phyloP scores from a whole-genome alignment of 768 basidiomycete genomes.

The Hypholoma fasciculare region DNA sequence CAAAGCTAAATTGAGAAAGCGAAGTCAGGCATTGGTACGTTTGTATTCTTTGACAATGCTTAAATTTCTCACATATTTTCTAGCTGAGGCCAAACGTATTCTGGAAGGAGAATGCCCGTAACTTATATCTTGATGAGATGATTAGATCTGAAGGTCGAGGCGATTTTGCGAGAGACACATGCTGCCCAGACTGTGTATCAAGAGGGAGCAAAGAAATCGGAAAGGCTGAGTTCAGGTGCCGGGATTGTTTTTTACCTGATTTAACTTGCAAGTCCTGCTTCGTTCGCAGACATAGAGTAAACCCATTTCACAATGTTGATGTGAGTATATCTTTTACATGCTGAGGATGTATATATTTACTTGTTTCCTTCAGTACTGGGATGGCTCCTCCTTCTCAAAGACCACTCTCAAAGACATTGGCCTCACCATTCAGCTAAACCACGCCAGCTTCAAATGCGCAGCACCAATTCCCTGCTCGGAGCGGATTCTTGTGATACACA shows the following conservation, averaged over 20 bases:
- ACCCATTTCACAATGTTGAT: constrained; percentile 8
- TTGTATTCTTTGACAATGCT: no score
- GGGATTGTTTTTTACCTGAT: constrained; percentile 8
- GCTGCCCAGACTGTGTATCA: constrained; percentile 10
- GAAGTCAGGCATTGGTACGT: neutral
- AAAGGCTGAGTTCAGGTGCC: constrained; percentile 2
- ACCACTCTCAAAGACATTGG: constrained; percentile 4
- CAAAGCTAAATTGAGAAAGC: neutral
- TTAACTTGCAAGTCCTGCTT: constrained; percentile 2
- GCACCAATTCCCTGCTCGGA: constrained; percentile 2
- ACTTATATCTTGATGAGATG: constrained; percentile 9
- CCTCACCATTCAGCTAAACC: constrained; percentile 5
- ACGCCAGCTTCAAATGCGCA: neutral
- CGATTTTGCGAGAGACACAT: neutral
- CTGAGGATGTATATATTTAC: no score
- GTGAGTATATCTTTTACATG: neutral
- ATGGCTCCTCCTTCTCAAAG: neutral
- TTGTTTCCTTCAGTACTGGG: neutral
- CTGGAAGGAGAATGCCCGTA: constrained; percentile 6
- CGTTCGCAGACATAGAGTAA: constrained; percentile 2
- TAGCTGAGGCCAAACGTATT: neutral
- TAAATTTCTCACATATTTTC: neutral
- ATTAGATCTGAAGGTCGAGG: constrained; percentile 4
- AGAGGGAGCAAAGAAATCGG: neutral
- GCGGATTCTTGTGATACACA: constrained; percentile 8